Percentiles rank a stretch among this genome's conserved stretches.
Conservation (phyloP, 768 basidiomycete species). For the Astraeus odoratus region DNA sequence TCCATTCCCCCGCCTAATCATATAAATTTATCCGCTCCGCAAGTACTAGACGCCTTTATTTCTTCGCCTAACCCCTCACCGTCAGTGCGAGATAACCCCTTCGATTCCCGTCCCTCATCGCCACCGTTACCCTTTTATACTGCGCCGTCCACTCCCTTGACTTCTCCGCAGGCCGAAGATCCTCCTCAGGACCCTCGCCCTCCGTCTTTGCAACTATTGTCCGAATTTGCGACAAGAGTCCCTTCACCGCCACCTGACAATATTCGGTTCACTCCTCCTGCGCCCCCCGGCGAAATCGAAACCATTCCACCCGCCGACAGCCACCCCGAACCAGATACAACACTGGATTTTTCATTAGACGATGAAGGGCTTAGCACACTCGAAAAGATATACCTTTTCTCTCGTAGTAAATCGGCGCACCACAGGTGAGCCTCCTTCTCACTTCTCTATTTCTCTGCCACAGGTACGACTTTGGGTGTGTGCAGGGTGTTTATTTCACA, state of each 20-base stretch:
- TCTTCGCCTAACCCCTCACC: slow-evolving; percentile 29
- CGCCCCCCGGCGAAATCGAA: slow-evolving; percentile 22
- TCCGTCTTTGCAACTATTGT: slow-evolving; percentile 13
- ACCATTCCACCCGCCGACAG: slow-evolving; percentile 21
- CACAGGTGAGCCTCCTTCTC: slow-evolving; percentile 35
- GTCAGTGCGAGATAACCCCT: slow-evolving; percentile 28
- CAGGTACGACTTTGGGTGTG: slow-evolving; percentile 9
- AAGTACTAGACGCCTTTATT: slow-evolving; percentile 24
- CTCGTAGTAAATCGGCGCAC: slow-evolving; percentile 63
- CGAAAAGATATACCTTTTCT: slow-evolving; percentile 89
- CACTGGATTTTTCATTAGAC: slow-evolving; percentile 45
- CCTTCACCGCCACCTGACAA: slow-evolving; percentile 21
- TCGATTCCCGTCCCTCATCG: slow-evolving; percentile 32
- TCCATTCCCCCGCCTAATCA: slow-evolving; percentile 24
- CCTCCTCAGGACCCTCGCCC: slow-evolving; percentile 19
- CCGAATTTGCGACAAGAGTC: slow-evolving; percentile 9
- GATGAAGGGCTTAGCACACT: slow-evolving; percentile 79
- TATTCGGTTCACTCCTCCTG: slow-evolving; percentile 14
- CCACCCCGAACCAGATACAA: slow-evolving; percentile 22
- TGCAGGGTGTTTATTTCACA: slow-evolving; percentile 75
- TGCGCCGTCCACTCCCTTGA: slow-evolving; percentile 41
- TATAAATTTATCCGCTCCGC: slow-evolving; percentile 27
- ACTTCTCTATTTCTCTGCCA: not conserved
- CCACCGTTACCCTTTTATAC: slow-evolving; percentile 39
- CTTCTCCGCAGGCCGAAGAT: slow-evolving; percentile 34